Percentiles rank a stretch among this genome's conserved stretches.
phyloP scores from a whole-genome alignment of 805 yeast genomes.

The Hanseniaspora singularis region DNA sequence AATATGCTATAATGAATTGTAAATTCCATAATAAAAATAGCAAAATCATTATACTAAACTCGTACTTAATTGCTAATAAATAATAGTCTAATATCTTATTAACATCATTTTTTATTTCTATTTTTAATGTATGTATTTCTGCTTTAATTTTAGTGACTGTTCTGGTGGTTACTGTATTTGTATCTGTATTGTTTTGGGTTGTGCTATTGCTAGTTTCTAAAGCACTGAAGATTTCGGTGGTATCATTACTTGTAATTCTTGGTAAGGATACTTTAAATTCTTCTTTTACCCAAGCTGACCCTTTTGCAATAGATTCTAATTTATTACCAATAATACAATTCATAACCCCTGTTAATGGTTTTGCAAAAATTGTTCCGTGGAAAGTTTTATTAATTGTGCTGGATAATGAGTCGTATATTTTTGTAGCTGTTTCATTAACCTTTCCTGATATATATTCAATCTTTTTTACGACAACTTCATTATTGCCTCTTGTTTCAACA shows the following conservation, averaged over 20 bases:
- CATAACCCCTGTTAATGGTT: constrained; percentile 54
- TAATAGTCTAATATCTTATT: constrained; percentile 8
- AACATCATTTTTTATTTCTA: constrained; percentile 13
- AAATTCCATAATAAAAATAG: constrained; percentile 40
- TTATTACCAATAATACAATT: constrained; percentile 73
- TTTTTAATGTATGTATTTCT: constrained; percentile 15
- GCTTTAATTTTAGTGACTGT: constrained; percentile 6
- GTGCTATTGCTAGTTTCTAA: constrained; percentile 11
- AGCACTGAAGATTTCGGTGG: constrained; percentile 24
- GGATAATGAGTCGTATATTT: constrained; percentile 50
- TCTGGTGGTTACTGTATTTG: constrained; percentile 10
- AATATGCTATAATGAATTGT: constrained; percentile 33
- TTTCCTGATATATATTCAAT: constrained; percentile 37
- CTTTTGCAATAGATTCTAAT: constrained; percentile 50
- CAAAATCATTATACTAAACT: constrained; percentile 36
- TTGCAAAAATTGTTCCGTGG: constrained; percentile 52
- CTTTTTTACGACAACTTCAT: constrained; percentile 17
- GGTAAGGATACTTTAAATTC: constrained; percentile 53
- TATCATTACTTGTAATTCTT: constrained; percentile 26
- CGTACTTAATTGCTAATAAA: constrained; percentile 22
- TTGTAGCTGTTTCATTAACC: constrained; percentile 48
- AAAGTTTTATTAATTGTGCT: constrained; percentile 47
- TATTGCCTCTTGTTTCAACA: constrained; percentile 46
- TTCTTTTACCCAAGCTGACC: constrained; percentile 65
- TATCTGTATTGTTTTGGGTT: neutral